Base-by-base conservation (phyloP, 768 basidiomycete species). In the Auriscalpium microsporum region DNA sequence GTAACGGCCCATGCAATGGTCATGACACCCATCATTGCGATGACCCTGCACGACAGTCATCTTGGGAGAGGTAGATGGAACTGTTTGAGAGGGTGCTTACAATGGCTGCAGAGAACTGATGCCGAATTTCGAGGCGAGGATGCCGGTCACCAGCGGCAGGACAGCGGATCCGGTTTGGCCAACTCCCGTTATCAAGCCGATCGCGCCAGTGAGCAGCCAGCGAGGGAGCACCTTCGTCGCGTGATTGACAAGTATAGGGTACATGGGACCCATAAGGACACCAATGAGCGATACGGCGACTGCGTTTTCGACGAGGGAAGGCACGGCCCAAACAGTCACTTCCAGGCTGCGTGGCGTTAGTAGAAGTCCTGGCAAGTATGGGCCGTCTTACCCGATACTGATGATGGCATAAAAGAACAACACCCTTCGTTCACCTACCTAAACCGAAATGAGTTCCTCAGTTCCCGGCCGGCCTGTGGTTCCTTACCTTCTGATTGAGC, bases 151-250 rank as follows among this genome's bases (percentile, higher is more conserved):
- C 61, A 90, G 88, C 0, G 89, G 87, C 5, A 90, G 63, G 8
- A 86, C 58, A 0, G 87, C 87, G 44, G 82, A 81, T 16, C 88
- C 88, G 3, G 85, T 81, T 63, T 85, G 83, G 0, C 88, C 87
- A 42, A 68, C 57, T 14, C 71, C 69, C 3, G 68, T 65, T 45
- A 73, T 72, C 68, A 69, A 70, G 16, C 71, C 76, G 44, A 76
- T 73, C n/a, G 71, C 66, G 44, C 80, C 81, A 0, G 76, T 77
- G 21, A 90, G 74, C 9, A 93, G 73, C 77, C 83, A 84, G 8
- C 75, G 75, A 7, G 90, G 91, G 9, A 94, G 68, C 52, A 90
- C 74, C 1, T 81, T 75, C 7, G 81, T 78, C 1, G 84, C 72
- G 45, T 86, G 79, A 64, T 86, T 87, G 80, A 92, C 82, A 9